Evolutionary conservation across 2,329 filamentous ascomycete genomes (phyloP).

Genomic region (Clarireedia hainanense): DNA sequence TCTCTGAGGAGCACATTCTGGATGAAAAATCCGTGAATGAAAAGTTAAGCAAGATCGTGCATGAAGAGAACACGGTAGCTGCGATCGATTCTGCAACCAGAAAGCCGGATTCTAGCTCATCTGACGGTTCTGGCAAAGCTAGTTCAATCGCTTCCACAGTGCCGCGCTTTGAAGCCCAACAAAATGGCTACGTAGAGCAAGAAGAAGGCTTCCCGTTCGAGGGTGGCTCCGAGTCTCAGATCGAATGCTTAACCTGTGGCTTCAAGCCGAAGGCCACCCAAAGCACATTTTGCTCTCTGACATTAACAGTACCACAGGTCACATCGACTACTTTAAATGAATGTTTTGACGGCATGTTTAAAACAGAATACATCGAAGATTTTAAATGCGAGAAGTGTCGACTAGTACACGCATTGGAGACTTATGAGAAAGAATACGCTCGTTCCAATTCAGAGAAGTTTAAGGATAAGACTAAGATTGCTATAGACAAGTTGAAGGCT

Average conservation of each 20-base stretch:
- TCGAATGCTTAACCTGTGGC: slow-evolving; percentile 82
- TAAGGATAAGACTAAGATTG: slow-evolving; percentile 43
- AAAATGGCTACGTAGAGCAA: slow-evolving; percentile 21
- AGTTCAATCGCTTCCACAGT: neutral
- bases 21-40: slow-evolving; percentile 8
- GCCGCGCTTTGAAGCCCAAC: neutral
- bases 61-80: slow-evolving; percentile 2
- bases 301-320: slow-evolving; percentile 80
- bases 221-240: slow-evolving; percentile 86
- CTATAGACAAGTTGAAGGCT: slow-evolving; percentile 57
- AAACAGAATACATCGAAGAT: slow-evolving; percentile 92
- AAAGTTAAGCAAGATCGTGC: slow-evolving; percentile 6
- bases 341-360: slow-evolving; percentile 91
- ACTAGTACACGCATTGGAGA: slow-evolving; percentile 67
- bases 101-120: neutral
- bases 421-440: slow-evolving; percentile 50
- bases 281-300: slow-evolving; percentile 86
- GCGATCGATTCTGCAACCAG: slow-evolving; percentile 1
- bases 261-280: slow-evolving; percentile 81
- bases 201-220: slow-evolving; percentile 76
- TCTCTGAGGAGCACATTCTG: slow-evolving; percentile 2
- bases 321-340: slow-evolving; percentile 72
- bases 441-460: slow-evolving; percentile 45
- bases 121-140: slow-evolving; percentile 2
- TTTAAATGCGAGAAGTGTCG: slow-evolving; percentile 93